Conservation (phyloP, 192 early-diverging fungal species). For the Coemansia sp. region DNA sequence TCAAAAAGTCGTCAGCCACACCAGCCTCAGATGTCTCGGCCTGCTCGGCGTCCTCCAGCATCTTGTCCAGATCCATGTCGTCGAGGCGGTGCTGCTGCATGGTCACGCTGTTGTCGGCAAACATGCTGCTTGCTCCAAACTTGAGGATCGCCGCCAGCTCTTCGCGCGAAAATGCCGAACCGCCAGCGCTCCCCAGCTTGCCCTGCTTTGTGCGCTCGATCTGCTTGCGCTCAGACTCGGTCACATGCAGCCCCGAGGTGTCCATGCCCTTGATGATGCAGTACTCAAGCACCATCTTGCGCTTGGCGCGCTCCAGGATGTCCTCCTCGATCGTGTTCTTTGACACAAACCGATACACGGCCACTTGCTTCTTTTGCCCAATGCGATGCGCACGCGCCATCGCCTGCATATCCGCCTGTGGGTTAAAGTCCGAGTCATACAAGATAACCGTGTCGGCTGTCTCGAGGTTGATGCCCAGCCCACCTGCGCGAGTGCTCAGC, state of each 20-base stretch:
- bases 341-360: conserved; percentile 96
- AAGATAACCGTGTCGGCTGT: conserved; percentile 98
- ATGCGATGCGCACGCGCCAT: conserved; percentile 98
- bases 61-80: conserved; percentile 95
- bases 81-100: conserved; percentile 77
- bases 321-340: conserved; percentile 98
- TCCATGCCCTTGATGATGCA: conserved; percentile 99
- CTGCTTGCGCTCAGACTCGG: conserved; percentile 53
- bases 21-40: conserved; percentile 73
- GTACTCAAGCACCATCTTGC: conserved; percentile 99
- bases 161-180: conserved; percentile 70
- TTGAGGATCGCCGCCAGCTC: conserved; percentile 95
- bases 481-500: conserved; percentile 95
- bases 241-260: conserved; percentile 79
- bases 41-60: conserved; percentile 92
- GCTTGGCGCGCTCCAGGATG: conserved; percentile 96
- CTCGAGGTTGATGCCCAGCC: conserved; percentile 93
- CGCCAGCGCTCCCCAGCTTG: conserved; percentile 35
- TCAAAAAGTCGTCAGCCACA: conserved; percentile 86
- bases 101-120: conserved; percentile 63
- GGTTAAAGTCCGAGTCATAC: conserved; percentile 93
- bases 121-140: conserved; percentile 98
- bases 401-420: conserved; percentile 95
- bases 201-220: conserved; percentile 53
- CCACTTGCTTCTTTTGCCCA: conserved; percentile 95